Base-by-base conservation (phyloP, 2,329 filamentous ascomycete genomes). In the Coleophoma cylindrospora region DNA sequence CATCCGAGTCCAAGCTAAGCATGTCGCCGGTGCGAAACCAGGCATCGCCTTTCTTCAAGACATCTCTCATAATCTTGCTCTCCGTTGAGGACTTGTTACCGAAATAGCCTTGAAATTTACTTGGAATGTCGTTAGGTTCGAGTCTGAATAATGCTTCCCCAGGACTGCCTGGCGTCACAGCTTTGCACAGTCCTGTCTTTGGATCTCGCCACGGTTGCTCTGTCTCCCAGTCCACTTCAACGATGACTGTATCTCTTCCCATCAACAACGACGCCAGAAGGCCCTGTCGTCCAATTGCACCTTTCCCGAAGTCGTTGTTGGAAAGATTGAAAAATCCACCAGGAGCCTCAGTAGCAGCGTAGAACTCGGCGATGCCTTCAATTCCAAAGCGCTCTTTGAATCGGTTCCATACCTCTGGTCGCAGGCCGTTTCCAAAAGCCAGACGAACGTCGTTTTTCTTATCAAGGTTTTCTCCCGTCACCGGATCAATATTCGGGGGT, bases 1-100 rank as follows among this genome's bases (percentile, higher is more conserved):
- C 89, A 50, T 94, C 83, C 1, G 54, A 51, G 56, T 91, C 86
- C 70, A 77, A 80, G n/a, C 83, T 76, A 33, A 94, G 70, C 15
- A 94, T 76, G 61, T 96, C 91, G n/a, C 91, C 91, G 0, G 88
- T 86, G 21, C 89, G 82, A 74, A 91, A 95, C 75, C 83, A 95
- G 0, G 82, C 84, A 61, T 96, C 91, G 13, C 87, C 89, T 61
- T 85, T 85, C 51, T 69, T 72, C 55, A 94, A 80, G 2, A 94
- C 87, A 58, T 86, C 73, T 4, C 85, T 79, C 53, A 94, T 66
- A 43, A 95, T 78, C 69, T 95, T 95, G 56, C 80, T 76, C 37
- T 81, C 71, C 0, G 86, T 89, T 0, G 90, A 89, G 33, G 77
- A 75, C 13, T 75, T 66, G 64, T 95, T 90, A 52, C 83, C 81